phyloP scores from a whole-genome alignment of 2,329 filamentous ascomycete genomes.

The Dendrostoma leiphaemia region DNA sequence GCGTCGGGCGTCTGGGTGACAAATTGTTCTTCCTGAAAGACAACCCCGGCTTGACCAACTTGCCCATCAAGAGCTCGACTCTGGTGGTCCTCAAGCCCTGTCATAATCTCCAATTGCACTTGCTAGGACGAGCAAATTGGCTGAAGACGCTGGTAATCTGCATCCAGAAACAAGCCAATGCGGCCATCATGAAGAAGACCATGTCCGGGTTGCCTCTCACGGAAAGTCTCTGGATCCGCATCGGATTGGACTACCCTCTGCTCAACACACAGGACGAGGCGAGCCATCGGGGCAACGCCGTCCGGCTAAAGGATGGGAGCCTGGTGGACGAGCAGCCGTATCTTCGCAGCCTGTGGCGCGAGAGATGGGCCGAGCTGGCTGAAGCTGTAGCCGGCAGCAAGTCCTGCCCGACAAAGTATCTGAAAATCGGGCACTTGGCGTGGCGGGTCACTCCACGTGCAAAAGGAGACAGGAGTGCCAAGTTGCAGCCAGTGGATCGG shows the following conservation, averaged over 20 bases:
- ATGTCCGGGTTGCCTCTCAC: not conserved
- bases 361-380: constrained; percentile 9
- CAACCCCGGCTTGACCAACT: not conserved
- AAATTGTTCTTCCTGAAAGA: constrained; percentile 5
- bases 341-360: not conserved
- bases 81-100: constrained; percentile 2
- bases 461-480: not conserved
- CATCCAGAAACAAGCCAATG: constrained; percentile 1
- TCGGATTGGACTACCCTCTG: constrained; percentile 12
- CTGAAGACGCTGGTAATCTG: constrained; percentile 3
- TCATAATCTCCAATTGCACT: not conserved
- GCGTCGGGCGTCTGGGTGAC: not conserved
- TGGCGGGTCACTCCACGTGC: constrained; percentile 1
- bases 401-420: constrained; percentile 5
- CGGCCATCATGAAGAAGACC: not conserved
- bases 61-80: constrained; percentile 4
- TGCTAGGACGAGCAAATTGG: not conserved
- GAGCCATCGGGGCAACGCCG: constrained; percentile 2
- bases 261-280: not conserved
- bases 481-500: not conserved
- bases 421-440: constrained; percentile 12
- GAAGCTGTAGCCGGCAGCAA: not conserved
- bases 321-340: constrained; percentile 9
- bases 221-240: constrained; percentile 2
- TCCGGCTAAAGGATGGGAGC: not conserved